phyloP scores from a whole-genome alignment of 208 protist genomes.

The Porcisia deanei region DNA sequence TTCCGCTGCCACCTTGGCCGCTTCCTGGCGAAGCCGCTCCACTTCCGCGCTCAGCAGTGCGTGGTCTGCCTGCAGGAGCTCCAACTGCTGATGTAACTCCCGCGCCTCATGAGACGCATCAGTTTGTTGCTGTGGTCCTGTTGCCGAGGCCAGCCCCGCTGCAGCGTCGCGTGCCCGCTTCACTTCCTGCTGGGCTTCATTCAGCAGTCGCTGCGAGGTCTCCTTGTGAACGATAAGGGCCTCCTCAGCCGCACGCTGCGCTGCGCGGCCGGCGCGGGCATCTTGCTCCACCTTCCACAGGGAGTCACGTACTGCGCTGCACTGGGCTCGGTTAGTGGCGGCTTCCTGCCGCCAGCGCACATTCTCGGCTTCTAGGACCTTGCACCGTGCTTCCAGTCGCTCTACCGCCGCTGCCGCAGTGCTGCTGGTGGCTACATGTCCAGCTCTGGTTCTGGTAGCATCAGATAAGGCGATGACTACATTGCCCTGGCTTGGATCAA shows the following conservation, averaged over 20 bases:
- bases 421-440: neutral
- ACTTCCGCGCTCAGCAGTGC: conserved; percentile 21
- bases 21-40: conserved; percentile 27
- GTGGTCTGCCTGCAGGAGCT: conserved; percentile 28
- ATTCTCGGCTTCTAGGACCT: conserved; percentile 18
- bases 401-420: neutral
- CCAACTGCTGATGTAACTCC: conserved; percentile 15
- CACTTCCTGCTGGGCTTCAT: conserved; percentile 27
- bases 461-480: neutral
- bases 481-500: neutral
- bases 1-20: conserved; percentile 34
- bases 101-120: neutral
- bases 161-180: conserved; percentile 6
- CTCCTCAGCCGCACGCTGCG: conserved; percentile 20
- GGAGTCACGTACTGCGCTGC: conserved; percentile 22
- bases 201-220: conserved; percentile 30
- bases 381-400: conserved; percentile 16
- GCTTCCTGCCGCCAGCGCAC: conserved; percentile 31
- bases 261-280: conserved; percentile 13
- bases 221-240: conserved; percentile 28
- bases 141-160: neutral
- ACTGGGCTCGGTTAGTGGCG: conserved; percentile 19
- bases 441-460: neutral
- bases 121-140: neutral
- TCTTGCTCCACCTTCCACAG: conserved; percentile 38